phyloP scores from a whole-genome alignment of 257 asterid species.

The Henckelia pumila region DNA sequence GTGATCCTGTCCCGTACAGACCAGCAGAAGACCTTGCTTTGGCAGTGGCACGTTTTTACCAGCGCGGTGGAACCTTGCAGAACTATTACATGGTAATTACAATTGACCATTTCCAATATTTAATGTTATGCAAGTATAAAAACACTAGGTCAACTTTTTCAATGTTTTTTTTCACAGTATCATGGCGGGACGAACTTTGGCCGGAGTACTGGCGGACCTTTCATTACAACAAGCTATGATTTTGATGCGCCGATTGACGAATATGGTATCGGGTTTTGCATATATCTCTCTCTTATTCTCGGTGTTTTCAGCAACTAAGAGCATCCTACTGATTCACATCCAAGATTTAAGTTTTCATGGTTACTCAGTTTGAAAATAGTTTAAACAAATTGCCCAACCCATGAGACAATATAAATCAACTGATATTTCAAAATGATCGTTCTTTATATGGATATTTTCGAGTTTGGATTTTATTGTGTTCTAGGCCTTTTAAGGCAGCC shows the following conservation, averaged over 20 bases:
- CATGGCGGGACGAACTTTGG: slow-evolving; percentile 96
- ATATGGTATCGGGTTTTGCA: slow-evolving; percentile 52
- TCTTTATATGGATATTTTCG: neutral
- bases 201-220: slow-evolving; percentile 82
- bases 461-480: slow-evolving; percentile 9
- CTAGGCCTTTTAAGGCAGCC: slow-evolving; percentile 14
- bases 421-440: neutral
- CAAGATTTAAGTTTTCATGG: too few relatives aligned
- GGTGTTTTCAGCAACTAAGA: neutral
- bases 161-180: slow-evolving; percentile 47
- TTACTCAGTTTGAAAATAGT: too few relatives aligned
- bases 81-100: slow-evolving; percentile 86
- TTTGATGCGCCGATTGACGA: slow-evolving; percentile 97
- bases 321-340: too few relatives aligned
- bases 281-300: neutral
- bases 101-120: neutral
- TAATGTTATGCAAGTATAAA: neutral
- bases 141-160: slow-evolving; percentile 1
- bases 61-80: slow-evolving; percentile 88
- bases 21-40: slow-evolving; percentile 90
- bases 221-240: slow-evolving; percentile 81
- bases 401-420: neutral
- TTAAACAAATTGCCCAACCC: neutral
- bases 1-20: slow-evolving; percentile 70
- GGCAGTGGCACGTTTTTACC: slow-evolving; percentile 87